phyloP scores from a whole-genome alignment of 495 filamentous ascomycete species.

The Penicillium lagena region DNA sequence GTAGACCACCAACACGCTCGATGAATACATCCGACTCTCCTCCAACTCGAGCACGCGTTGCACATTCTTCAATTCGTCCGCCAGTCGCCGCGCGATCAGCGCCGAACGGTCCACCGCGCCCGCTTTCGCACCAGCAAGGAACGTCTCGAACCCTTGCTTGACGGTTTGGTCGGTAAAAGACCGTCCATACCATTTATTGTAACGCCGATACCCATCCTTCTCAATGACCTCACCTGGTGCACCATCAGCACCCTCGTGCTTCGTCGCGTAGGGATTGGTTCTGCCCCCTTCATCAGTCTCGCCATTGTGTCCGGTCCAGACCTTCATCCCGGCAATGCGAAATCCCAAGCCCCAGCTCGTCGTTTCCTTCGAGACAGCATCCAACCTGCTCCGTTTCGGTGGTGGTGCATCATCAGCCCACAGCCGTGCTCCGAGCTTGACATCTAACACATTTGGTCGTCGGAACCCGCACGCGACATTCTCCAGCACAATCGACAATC shows the following conservation, averaged over 20 bases:
- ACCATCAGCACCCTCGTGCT: slow-evolving; percentile 31
- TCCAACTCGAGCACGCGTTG: slow-evolving; percentile 60
- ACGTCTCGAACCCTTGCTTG: slow-evolving; percentile 66
- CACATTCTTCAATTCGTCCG: slow-evolving; percentile 59
- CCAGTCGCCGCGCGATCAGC: slow-evolving; percentile 56
- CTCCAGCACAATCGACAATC: slow-evolving; percentile 76
- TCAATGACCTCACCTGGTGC: slow-evolving; percentile 31
- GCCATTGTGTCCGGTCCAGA: slow-evolving; percentile 63
- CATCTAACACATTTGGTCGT: slow-evolving; percentile 86
- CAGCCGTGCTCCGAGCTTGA: slow-evolving; percentile 80
- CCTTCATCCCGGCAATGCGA: slow-evolving; percentile 89
- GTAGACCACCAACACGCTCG: slow-evolving; percentile 84
- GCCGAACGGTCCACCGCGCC: slow-evolving; percentile 44
- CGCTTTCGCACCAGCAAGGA: slow-evolving; percentile 58
- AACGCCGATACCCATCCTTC: slow-evolving; percentile 61
- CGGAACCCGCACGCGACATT: slow-evolving; percentile 79
- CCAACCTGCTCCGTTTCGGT: slow-evolving; percentile 72
- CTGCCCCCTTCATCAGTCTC: slow-evolving; percentile 30
- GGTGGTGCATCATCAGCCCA: slow-evolving; percentile 78
- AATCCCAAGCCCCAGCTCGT: slow-evolving; percentile 79
- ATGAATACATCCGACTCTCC: slow-evolving; percentile 91
- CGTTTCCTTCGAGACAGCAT: slow-evolving; percentile 70
- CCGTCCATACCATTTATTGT: slow-evolving; percentile 85
- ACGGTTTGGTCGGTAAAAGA: slow-evolving; percentile 65
- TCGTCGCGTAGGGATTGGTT: slow-evolving; percentile 37